Evolutionary conservation across 768 basidiomycete species (phyloP), one percentile per base, ranked within the genome.

Genomic region (Lactarius quietus): DNA sequence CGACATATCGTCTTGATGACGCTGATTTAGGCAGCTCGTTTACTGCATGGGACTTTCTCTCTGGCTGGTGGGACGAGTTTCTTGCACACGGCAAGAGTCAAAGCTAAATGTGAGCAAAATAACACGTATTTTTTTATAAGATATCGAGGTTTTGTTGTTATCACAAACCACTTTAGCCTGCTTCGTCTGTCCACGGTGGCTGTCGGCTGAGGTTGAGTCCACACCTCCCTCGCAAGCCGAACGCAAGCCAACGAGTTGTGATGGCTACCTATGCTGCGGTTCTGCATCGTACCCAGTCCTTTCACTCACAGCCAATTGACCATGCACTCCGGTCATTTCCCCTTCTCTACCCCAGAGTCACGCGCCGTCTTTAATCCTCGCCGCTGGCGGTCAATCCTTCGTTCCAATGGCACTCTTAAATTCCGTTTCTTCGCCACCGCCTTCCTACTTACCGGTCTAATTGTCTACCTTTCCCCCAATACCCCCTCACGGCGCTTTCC

Each of bases 21-120:
- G 38, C 62, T 60, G 10, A 64, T 10, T 5, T 71, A 96, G 93
- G 77, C 62, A 92, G 92, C 75, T 85, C 83, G 2, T 99, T 98
- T 76, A 98, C 98, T 73, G 95, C 94, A 3, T 86, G 95, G 6
- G 94, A 98, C 74, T 96, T 96, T 77, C 82, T 98, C 82, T 98
- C 52, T 98, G 93, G 92, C 29, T 99, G 97, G 97, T 33, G 97
- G 97, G 94, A 97, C 72, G 88, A 90, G 66, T 85, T 99, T 48
- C 72, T 89, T 67, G 79, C 78, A 59, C 86, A 90, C 41, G 85
- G 79, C 90, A 92, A 68, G 88, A 88, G 12, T 84, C 81, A 61
- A 41, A 1, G 39, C 18, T 18, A 17, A 87, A 84, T 72, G 89
- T 95, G 8, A 75, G 93, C 68, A 86, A 82, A 76, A 87, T 89